These are phyloP conservation scores for Mortierella alpina DNA, from an alignment of 192 early-diverging fungal genomes.

Conservation along the genomic window DNA sequence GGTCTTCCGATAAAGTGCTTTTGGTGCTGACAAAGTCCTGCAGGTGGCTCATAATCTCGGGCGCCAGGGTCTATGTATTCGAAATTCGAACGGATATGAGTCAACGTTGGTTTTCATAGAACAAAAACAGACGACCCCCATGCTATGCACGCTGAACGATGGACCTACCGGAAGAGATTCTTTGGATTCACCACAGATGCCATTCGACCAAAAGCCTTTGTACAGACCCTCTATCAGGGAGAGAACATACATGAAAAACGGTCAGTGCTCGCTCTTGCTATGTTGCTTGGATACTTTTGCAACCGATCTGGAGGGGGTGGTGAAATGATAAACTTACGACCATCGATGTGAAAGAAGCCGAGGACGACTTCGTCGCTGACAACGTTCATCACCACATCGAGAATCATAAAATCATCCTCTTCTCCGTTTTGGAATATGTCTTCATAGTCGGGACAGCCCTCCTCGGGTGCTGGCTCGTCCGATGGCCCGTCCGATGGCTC, in stretches of 20 bases:
- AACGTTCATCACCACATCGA: constrained; percentile 58
- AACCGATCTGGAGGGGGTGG: neutral
- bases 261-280: neutral
- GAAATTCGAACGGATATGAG: neutral
- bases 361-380: constrained; percentile 60
- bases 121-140: too few relatives aligned
- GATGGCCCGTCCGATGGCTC: neutral
- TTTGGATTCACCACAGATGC: constrained; percentile 49
- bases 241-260: neutral
- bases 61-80: constrained; percentile 34
- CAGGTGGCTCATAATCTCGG: constrained; percentile 43
- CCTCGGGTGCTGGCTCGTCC: neutral
- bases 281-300: too few relatives aligned
- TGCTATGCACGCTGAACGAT: neutral
- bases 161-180: constrained; percentile 38
- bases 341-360: constrained; percentile 58
- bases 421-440: constrained; percentile 33
- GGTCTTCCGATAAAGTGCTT: neutral
- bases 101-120: neutral
- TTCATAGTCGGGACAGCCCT: constrained; percentile 28
- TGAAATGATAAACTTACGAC: constrained; percentile 36
- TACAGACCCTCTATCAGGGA: constrained; percentile 40
- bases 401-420: constrained; percentile 54
- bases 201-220: constrained; percentile 54
- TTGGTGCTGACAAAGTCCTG: constrained; percentile 27